Evolutionary conservation across 768 basidiomycete genomes (phyloP), one percentile per base, ranked within the genome.

Genomic region (Lactarius evosmus): DNA sequence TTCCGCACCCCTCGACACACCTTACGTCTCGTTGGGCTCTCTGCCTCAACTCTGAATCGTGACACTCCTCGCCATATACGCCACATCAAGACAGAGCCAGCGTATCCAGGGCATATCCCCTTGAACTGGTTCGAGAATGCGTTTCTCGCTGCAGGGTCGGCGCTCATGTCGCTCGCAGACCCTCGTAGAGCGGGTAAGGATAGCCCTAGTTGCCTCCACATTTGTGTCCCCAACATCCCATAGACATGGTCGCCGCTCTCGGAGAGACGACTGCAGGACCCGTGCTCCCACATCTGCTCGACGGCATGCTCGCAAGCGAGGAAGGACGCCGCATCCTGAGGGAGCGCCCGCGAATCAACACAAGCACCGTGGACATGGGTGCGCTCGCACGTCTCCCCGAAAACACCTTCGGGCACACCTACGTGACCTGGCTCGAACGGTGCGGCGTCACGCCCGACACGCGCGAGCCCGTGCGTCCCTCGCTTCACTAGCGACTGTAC

Each of bases 241-340:
- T 54, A 98, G 95, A 99, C 74, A 93, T 99, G 88, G 84, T 98
- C 46, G 95, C 97, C 12, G 90, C 93, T 5, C 82, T 98, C 9
- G 93, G 93, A 27, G 97, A 98, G 75, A 93, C 93, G 1, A 95
- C 96, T 0, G 91, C 94, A 7, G 88, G 91, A 2, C 80, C 85
- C 0, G 85, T 86, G 59, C 80, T 98, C 46, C 87, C 91, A 7
- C 79, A 81, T 53, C 77, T 97, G 54, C 85, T 91, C 34, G 88
- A 92, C 67, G 72, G 73, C 38, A 93, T 98, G 90, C 82, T 91
- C 2, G 80, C 80, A 36, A 87, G 87, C 70, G 74, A 84, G 3
- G 94, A 97, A 76, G 97, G 96, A 5, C 82, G 95, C 27, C 79
- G 80, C 66, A 88, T 99, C 51, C 79, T 98, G 61, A 87, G 85